These are phyloP conservation scores for Trichosporon sp. DNA, from an alignment of 1,284 basidiomycete species.

Conservation along the genomic window DNA sequence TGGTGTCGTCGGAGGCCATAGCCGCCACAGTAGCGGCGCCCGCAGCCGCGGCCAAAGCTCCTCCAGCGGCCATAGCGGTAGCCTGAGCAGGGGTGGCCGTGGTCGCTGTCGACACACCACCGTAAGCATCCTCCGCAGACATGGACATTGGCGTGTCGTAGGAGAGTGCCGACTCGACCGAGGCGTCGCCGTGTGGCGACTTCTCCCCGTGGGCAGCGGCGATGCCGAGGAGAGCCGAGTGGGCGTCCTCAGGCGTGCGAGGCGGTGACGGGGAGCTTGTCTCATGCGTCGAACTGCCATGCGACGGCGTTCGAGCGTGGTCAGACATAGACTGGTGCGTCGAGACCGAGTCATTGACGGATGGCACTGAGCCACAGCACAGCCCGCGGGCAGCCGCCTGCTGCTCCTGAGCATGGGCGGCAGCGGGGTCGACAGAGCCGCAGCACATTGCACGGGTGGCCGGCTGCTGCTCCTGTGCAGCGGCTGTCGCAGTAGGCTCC, in stretches of 20 bases:
- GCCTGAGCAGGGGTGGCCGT: neutral
- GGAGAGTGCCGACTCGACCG: slow-evolving; percentile 6
- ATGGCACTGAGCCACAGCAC: neutral
- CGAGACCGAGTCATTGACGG: slow-evolving; percentile 11
- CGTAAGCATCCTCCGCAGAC: neutral
- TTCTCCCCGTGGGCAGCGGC: neutral
- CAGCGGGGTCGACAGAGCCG: too few relatives aligned
- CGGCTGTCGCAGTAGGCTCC: neutral
- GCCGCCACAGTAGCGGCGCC: neutral
- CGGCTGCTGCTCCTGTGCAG: neutral
- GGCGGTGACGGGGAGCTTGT: slow-evolving; percentile 43
- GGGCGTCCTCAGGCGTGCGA: slow-evolving; percentile 31
- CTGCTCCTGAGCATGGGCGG: too few relatives aligned
- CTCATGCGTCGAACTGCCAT: slow-evolving; percentile 38
- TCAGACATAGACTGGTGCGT: slow-evolving; percentile 28
- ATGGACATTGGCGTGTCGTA: slow-evolving; percentile 7
- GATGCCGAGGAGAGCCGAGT: slow-evolving; percentile 10
- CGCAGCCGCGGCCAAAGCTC: neutral
- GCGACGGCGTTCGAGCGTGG: slow-evolving; percentile 42
- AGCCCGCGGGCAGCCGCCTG: neutral
- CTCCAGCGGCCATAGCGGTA: neutral
- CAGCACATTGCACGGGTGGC: neutral
- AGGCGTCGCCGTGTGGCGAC: neutral
- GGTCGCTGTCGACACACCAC: neutral
- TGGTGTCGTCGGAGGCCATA: neutral